These are phyloP conservation scores for Chalciporus sphaerocephalus DNA, from an alignment of 768 basidiomycete genomes.

Conservation along the genomic window DNA sequence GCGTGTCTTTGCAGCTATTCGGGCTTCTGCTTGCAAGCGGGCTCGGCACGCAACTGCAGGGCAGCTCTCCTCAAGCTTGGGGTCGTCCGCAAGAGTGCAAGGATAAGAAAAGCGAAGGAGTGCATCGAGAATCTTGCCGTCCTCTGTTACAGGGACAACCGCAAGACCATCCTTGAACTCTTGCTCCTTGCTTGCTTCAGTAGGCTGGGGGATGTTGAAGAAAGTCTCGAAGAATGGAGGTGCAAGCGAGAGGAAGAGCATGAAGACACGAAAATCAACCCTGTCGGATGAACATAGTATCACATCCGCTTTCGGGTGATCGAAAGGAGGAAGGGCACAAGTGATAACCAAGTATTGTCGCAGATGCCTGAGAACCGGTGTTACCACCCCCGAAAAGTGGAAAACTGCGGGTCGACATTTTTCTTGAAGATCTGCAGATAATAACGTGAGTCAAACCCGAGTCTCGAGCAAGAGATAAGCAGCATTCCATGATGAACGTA, in stretches of 20 bases:
- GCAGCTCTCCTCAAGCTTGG: constrained; percentile 15
- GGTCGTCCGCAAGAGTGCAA: constrained; percentile 17
- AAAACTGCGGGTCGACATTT: too few relatives aligned
- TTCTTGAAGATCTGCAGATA: too few relatives aligned
- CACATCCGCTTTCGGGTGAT: constrained; percentile 10
- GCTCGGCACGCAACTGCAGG: constrained; percentile 31
- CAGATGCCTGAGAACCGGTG: too few relatives aligned
- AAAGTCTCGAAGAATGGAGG: constrained; percentile 30
- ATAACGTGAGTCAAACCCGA: too few relatives aligned
- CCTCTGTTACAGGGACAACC: constrained; percentile 17
- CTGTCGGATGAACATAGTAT: constrained; percentile 18
- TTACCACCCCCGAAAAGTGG: too few relatives aligned
- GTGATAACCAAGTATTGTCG: too few relatives aligned
- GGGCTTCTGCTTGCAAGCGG: constrained; percentile 19
- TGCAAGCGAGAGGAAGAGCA: constrained; percentile 26
- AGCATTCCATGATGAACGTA: too few relatives aligned
- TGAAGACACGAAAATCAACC: constrained; percentile 27
- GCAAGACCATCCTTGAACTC: constrained; percentile 12
- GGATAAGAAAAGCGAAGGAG: constrained; percentile 25
- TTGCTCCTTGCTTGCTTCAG: constrained; percentile 2
- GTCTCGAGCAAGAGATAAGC: too few relatives aligned
- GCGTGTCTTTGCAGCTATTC: constrained; percentile 29
- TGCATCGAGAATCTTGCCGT: constrained; percentile 17
- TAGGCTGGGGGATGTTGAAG: constrained; percentile 22
- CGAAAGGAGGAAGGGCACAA: too few relatives aligned